A percentile compares a stretch with the other conserved stretches of the same genome.
phyloP scores from a whole-genome alignment of 2,329 filamentous ascomycete species.

The Penicillium crustosum region DNA sequence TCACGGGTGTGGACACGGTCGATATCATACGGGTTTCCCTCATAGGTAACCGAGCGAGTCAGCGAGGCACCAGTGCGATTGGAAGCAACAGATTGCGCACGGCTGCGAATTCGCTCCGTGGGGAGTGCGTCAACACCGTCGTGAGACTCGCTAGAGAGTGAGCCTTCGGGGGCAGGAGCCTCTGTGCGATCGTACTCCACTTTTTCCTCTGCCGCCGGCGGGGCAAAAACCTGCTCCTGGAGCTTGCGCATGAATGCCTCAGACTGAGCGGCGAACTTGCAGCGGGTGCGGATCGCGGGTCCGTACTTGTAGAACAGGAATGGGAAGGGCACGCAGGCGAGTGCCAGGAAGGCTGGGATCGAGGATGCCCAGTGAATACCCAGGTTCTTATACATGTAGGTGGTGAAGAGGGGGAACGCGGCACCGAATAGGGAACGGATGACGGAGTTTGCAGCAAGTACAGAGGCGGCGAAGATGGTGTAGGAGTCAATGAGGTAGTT shows the following conservation, averaged over 20 bases:
- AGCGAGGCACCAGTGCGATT: conserved; percentile 26
- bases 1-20: conserved; percentile 46
- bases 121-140: conserved; percentile 23
- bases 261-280: conserved; percentile 31
- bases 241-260: conserved; percentile 41
- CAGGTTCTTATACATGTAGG: conserved; percentile 28
- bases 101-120: conserved; percentile 29
- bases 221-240: conserved; percentile 26
- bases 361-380: conserved; percentile 30
- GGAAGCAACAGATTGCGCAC: conserved; percentile 29
- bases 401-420: conserved; percentile 30
- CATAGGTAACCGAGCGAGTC: conserved; percentile 35
- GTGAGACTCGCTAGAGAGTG: conserved; percentile 28
- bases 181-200: conserved; percentile 36
- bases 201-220: conserved; percentile 21
- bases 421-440: conserved; percentile 29
- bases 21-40: conserved; percentile 47
- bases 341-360: conserved; percentile 28
- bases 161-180: conserved; percentile 27
- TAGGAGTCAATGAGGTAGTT: conserved; percentile 31
- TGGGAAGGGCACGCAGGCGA: conserved; percentile 29
- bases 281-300: conserved; percentile 21
- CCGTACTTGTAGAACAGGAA: conserved; percentile 33
- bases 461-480: conserved; percentile 29
- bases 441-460: conserved; percentile 28